phyloP scores from a whole-genome alignment of 208 protist species.

The Histomonas meleagridis region DNA sequence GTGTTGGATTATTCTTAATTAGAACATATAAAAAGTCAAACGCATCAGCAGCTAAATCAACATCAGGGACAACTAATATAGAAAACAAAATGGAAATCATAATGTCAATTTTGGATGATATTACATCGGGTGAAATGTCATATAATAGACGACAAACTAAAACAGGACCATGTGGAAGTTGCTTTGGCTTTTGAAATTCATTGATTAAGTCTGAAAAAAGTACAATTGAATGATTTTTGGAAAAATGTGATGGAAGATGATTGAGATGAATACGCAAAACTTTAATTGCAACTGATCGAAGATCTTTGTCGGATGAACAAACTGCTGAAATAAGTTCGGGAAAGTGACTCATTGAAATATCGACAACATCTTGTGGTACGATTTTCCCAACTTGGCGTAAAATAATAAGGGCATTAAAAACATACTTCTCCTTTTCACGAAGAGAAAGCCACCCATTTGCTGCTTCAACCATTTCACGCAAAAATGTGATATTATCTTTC shows the following conservation, averaged over 20 bases:
- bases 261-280: neutral
- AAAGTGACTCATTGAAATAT: neutral
- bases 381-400: neutral
- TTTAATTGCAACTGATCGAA: neutral
- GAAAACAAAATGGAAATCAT: no score
- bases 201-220: no score
- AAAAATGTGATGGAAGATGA: neutral
- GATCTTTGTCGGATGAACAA: neutral
- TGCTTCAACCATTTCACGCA: neutral
- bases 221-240: no score
- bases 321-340: neutral
- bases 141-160: no score
- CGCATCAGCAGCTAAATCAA: no score
- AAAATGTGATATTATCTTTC: neutral
- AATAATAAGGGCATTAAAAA: neutral
- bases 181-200: no score
- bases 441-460: conserved; percentile 21
- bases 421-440: neutral
- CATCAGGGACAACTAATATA: no score
- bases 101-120: no score
- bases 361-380: neutral
- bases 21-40: no score
- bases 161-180: no score
- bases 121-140: no score
- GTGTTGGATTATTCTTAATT: no score